Percentiles rank a stretch among this genome's conserved stretches.
phyloP scores from a whole-genome alignment of 2,329 filamentous ascomycete species.

The Exophiala spinifera region DNA sequence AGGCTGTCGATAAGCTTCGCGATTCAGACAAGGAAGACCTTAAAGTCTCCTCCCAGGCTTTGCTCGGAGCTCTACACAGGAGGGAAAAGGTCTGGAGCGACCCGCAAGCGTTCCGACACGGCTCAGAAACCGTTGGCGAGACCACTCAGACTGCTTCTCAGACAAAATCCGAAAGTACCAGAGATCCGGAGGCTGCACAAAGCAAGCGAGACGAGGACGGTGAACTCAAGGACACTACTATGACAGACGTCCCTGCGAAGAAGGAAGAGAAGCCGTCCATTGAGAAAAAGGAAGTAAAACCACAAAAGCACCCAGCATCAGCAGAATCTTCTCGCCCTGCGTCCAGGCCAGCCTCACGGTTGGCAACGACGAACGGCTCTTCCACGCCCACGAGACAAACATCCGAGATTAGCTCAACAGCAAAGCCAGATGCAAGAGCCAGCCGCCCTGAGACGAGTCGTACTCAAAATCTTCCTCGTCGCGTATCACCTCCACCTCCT shows the following conservation, averaged over 20 bases:
- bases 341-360: constrained; percentile 8
- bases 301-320: background rate
- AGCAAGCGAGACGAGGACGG: constrained; percentile 41
- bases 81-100: constrained; percentile 50
- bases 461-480: constrained; percentile 34
- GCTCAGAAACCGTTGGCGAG: constrained; percentile 20
- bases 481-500: constrained; percentile 35
- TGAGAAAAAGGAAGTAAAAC: constrained; percentile 14
- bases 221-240: constrained; percentile 47
- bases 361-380: constrained; percentile 10
- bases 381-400: constrained; percentile 16
- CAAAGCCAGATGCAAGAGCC: constrained; percentile 19
- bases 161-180: constrained; percentile 22
- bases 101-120: constrained; percentile 44
- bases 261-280: constrained; percentile 19
- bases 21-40: constrained; percentile 49
- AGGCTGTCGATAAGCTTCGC: constrained; percentile 42
- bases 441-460: constrained; percentile 17
- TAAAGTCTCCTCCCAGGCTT: constrained; percentile 49
- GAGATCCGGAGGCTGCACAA: constrained; percentile 22
- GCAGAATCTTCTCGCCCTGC: constrained; percentile 15
- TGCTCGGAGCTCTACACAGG: constrained; percentile 48
- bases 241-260: constrained; percentile 34
- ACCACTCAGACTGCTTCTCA: constrained; percentile 8
- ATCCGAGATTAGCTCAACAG: constrained; percentile 1